Conservation (phyloP, 2,329 filamentous ascomycete species). For the Aspergillus glaucus region DNA sequence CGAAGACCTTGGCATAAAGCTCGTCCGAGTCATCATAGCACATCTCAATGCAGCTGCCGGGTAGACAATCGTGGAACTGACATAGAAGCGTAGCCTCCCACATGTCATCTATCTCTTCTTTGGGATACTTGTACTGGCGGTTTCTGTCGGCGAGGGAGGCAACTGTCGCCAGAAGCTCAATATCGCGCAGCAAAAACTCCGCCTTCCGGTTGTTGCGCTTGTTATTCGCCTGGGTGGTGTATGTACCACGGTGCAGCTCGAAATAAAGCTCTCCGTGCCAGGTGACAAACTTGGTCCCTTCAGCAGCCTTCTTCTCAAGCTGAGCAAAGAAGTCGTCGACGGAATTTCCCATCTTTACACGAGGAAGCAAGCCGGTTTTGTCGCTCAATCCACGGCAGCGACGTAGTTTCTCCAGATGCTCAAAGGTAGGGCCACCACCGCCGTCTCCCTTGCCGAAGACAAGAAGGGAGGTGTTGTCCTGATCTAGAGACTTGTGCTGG, state of each 20-base stretch:
- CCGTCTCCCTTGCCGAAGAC: slow-evolving; percentile 97
- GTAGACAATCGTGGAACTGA: slow-evolving; percentile 96
- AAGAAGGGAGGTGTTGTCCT: slow-evolving; percentile 81
- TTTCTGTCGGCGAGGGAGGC: slow-evolving; percentile 63
- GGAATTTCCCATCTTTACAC: slow-evolving; percentile 79
- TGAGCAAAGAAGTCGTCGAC: slow-evolving; percentile 92
- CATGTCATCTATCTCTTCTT: slow-evolving; percentile 87
- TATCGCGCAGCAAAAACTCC: slow-evolving; percentile 76
- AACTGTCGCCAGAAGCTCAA: slow-evolving; percentile 81
- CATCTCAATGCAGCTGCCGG: slow-evolving; percentile 94
- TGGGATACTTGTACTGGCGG: slow-evolving; percentile 75
- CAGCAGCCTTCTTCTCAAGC: slow-evolving; percentile 68
- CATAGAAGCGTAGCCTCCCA: slow-evolving; percentile 90
- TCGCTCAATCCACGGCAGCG: slow-evolving; percentile 89
- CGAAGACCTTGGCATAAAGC: slow-evolving; percentile 77
- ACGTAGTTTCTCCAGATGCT: slow-evolving; percentile 89
- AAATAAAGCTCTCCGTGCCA: slow-evolving; percentile 99
- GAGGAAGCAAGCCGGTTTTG: slow-evolving; percentile 72
- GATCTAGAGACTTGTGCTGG: slow-evolving; percentile 92
- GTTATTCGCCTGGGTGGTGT: slow-evolving; percentile 96
- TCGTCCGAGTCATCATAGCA: slow-evolving; percentile 94
- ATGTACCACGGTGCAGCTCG: slow-evolving; percentile 92
- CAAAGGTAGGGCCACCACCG: slow-evolving; percentile 87
- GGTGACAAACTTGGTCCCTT: slow-evolving; percentile 69
- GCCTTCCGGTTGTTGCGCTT: slow-evolving; percentile 87